Base-by-base conservation (phyloP, 2,329 filamentous ascomycete species). In the Ceratocystiopsis brevicomis region DNA sequence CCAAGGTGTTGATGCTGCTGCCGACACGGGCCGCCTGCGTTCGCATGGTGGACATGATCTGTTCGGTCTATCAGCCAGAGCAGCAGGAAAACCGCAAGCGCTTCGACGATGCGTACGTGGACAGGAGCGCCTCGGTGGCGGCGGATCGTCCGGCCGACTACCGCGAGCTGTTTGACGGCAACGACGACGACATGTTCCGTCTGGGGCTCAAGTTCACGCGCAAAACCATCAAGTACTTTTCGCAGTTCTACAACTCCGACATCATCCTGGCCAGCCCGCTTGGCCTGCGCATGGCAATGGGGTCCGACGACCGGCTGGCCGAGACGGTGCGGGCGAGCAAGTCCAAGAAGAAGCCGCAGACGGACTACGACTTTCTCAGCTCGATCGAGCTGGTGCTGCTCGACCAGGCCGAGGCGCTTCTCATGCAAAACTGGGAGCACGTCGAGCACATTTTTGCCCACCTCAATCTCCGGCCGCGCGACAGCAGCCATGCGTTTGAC, bases 381-480 rank as follows among this genome's bases (percentile, higher is more conserved):
- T 96, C 88, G 1, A 83, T 98, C 53, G 90, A 98, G 61, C 61
- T 98, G 42, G 77, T 90, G 32, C 69, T 96, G 39, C 69, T 94
- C 47, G 90, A 98, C 58, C 87, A 96, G 60, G 81, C 85, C 13
- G 87, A 96, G 59, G 86, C 86, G 0, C 72, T 95, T 37, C 73
- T 93, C 10, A 95, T 95, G 86, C 90, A 98, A 59, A 96, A 94
- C 58, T 96, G 88, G 87, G 86, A 95, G 54, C 88, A 98, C 56
- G 74, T 95, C 47, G 83, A 92, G 58, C 83, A 82, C 57, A 81
- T 95, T 53, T 87, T 96, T 55, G 77, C 84, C 49, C 84, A 94
- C 57, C 71, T 98, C 48, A 98, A 98, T 58, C 68, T 81, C 18
- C 84, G 93, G 53, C 88, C 90, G 35, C 84, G 80, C 54, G 83